A percentile compares a stretch with the other conserved stretches of the same genome.
Conservation (phyloP, 805 yeast species). For the Starmera dryadoides region DNA sequence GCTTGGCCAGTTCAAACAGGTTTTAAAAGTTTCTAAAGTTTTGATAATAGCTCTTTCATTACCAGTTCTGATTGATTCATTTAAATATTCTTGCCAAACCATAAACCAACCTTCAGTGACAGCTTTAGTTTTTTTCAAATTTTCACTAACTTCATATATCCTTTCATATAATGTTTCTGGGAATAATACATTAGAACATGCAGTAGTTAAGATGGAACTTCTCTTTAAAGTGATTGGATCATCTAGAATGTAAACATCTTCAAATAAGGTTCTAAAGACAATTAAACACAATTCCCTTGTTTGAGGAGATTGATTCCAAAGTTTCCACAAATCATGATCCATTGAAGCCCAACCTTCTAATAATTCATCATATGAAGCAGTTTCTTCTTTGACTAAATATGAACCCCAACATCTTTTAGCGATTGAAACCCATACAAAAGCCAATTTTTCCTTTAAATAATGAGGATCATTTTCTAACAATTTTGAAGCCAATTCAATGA, state of each 20-base stretch:
- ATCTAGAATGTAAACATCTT: conserved; percentile 85
- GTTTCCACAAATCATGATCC: conserved; percentile 67
- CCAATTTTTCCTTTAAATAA: conserved; percentile 82
- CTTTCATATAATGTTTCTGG: conserved; percentile 56
- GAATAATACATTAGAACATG: conserved; percentile 78
- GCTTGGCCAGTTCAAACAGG: conserved; percentile 87
- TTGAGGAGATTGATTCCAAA: conserved; percentile 63
- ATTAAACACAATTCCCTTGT: conserved; percentile 73
- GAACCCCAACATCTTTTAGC: conserved; percentile 92
- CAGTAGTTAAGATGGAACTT: conserved; percentile 66
- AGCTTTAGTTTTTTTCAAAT: conserved; percentile 56
- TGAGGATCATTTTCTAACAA: conserved; percentile 70
- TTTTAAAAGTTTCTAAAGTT: conserved; percentile 74
- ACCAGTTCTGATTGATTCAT: conserved; percentile 33
- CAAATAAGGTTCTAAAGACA: conserved; percentile 81
- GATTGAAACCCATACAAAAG: conserved; percentile 84
- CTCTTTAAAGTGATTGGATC: conserved; percentile 86
- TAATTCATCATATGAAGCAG: conserved; percentile 39
- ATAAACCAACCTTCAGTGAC: conserved; percentile 81
- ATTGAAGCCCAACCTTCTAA: conserved; percentile 76
- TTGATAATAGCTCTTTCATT: conserved; percentile 49
- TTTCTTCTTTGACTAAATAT: conserved; percentile 34
- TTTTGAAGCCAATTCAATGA: conserved; percentile 65
- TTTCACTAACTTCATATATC: conserved; percentile 61
- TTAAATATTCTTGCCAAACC: conserved; percentile 58